Percentiles rank a stretch among this genome's conserved stretches.
Conservation (phyloP, 495 filamentous ascomycete species). For the Podospora bellae-mahoneyi region DNA sequence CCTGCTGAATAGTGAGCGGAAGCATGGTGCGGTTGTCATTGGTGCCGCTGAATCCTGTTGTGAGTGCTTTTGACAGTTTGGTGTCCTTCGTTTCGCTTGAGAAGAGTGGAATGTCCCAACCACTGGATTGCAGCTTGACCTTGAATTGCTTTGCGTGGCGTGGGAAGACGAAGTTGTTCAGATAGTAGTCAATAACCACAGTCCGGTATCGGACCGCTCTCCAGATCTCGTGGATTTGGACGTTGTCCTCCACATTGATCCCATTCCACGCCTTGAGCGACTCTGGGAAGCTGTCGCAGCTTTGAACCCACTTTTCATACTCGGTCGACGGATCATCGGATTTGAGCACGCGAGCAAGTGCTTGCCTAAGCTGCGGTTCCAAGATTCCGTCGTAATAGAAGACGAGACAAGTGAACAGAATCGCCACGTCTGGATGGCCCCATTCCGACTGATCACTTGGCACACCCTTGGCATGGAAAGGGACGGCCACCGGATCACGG, state of each 20-base stretch:
- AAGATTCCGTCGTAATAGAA: constrained; percentile 52
- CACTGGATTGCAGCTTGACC: constrained; percentile 51
- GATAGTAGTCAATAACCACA: constrained; percentile 47
- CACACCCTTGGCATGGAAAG: constrained; percentile 47
- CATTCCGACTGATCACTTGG: constrained; percentile 51
- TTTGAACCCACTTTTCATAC: constrained; percentile 47
- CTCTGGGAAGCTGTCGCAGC: constrained; percentile 38
- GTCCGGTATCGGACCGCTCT: constrained; percentile 34
- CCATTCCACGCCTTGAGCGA: constrained; percentile 42
- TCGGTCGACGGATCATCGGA: constrained; percentile 51
- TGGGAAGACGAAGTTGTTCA: constrained; percentile 56
- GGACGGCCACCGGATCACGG: constrained; percentile 42
- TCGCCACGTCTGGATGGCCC: constrained; percentile 55
- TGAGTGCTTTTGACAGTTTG: constrained; percentile 22
- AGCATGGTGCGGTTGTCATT: constrained; percentile 50
- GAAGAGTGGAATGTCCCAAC: constrained; percentile 52
- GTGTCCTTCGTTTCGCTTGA: constrained; percentile 12
- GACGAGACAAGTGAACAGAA: constrained; percentile 50
- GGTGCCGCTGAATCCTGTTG: constrained; percentile 56
- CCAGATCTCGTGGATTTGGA: constrained; percentile 46
- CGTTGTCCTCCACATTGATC: constrained; percentile 50
- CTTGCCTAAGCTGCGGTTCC: constrained; percentile 38
- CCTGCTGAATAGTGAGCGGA: constrained; percentile 50
- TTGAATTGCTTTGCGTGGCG: constrained; percentile 50
- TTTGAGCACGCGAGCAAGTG: constrained; percentile 40